These are phyloP conservation scores for Coelastrella sp. DNA, from an alignment of 139 green algal genomes.

Conservation along the genomic window DNA sequence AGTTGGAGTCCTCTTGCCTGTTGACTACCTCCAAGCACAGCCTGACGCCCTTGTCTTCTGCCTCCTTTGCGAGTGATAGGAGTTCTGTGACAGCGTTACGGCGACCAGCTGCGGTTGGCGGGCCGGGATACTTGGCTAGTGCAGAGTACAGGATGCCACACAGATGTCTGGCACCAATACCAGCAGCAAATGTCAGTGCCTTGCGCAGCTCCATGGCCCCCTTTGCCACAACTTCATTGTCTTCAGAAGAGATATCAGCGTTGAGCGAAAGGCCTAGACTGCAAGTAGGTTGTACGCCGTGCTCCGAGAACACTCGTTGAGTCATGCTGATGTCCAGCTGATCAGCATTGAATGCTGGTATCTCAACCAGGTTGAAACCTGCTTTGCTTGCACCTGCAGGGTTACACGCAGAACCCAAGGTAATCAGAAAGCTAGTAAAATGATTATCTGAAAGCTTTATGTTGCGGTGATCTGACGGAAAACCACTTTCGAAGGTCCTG, in stretches of 20 bases:
- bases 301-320: constrained; percentile 8
- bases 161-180: constrained; percentile 45
- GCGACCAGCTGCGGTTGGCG: constrained; percentile 19
- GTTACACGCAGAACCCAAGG: neutral
- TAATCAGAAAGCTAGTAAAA: too few relatives aligned
- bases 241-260: constrained; percentile 45
- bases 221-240: neutral
- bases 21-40: constrained; percentile 58
- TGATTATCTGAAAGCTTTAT: too few relatives aligned
- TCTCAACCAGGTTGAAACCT: constrained; percentile 47
- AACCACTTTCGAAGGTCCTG: too few relatives aligned
- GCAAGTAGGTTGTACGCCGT: constrained; percentile 24
- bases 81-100: constrained; percentile 39
- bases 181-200: constrained; percentile 29
- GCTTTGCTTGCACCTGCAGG: neutral
- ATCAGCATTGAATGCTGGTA: constrained; percentile 39
- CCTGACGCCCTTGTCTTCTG: constrained; percentile 46
- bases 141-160: constrained; percentile 56
- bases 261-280: constrained; percentile 34
- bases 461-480: too few relatives aligned
- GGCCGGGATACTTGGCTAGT: constrained; percentile 50
- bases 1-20: too few relatives aligned
- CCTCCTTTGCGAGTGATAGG: constrained; percentile 39
- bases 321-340: constrained; percentile 40
- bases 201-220: constrained; percentile 25